These are phyloP conservation scores for Mediolabrus comicus DNA, from an alignment of 108 stramenopile species.

Conservation along the genomic window DNA sequence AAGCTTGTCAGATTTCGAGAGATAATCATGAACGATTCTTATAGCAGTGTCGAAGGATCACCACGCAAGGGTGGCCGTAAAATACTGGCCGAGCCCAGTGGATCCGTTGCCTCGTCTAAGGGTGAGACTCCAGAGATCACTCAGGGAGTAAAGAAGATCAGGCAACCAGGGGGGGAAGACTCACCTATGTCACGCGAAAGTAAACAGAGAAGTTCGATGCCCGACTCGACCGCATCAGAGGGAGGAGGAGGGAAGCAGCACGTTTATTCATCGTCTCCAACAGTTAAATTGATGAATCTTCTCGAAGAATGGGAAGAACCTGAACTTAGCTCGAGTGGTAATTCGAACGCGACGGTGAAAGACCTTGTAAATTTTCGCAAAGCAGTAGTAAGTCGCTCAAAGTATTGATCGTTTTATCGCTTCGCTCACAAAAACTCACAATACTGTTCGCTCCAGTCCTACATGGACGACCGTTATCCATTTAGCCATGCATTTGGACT, in stretches of 20 bases:
- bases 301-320: slow-evolving; percentile 71
- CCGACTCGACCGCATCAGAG: background rate
- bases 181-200: background rate
- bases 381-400: too few species aligned
- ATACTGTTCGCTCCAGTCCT: too few species aligned
- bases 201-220: background rate
- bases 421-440: too few species aligned
- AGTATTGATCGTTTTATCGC: too few species aligned
- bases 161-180: background rate
- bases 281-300: slow-evolving; percentile 26
- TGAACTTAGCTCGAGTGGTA: slow-evolving; percentile 16
- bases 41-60: slow-evolving; percentile 1
- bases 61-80: slow-evolving; percentile 8
- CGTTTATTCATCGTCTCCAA: slow-evolving; percentile 1
- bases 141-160: background rate
- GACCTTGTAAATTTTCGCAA: slow-evolving; percentile 69
- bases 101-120: background rate
- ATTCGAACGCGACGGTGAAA: slow-evolving; percentile 43
- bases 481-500: slow-evolving; percentile 66
- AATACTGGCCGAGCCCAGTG: background rate
- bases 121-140: background rate
- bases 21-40: slow-evolving; percentile 11
- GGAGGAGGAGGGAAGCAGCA: background rate
- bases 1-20: slow-evolving; percentile 28
- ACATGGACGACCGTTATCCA: slow-evolving; percentile 63